Evolutionary conservation across 805 yeast genomes (phyloP), one percentile per base, ranked within the genome.

Genomic region (Metschnikowia hibisci): DNA sequence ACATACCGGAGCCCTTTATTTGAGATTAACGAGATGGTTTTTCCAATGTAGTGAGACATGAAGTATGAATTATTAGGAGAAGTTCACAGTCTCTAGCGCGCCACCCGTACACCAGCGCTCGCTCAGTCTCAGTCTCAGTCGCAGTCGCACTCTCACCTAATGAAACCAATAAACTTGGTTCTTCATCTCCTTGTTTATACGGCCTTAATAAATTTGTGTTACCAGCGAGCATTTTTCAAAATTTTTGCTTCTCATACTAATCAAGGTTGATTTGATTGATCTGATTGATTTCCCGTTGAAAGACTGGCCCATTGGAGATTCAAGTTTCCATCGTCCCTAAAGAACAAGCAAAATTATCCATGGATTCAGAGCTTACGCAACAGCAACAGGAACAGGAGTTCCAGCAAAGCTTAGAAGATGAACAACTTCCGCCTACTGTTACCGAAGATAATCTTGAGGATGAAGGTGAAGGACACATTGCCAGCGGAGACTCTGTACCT

Each of bases 1-100:
- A 88, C 93, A 60, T 91, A 91, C 51, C 96, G 81, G 47, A 86
- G 82, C 30, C 87, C 87, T 55, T 85, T 82, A 59, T 78, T 80
- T 45, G 95, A 83, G 50, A 85, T 77, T 61, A 88, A 73, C 20
- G 93, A 81, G 54, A 89, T 87, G 40, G 91, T 83, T 62, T 87
- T 87, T 8, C 98, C 98, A 53, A 89, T 85, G 64, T 84, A 90
- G 59, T 89, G 89, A 35, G 97, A 84, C 98, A 93, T 93, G 34
- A 13, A 13, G 33, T n/a, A 14, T 14, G 41, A 6, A 12, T 18
- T 23, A 30, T 8, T 20, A 9, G 28, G 8, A 12, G 40, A 23
- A 9, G 22, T 22, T 38, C 23, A 8, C 23, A 20, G 23, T 20
- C 23, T 20, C 23, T 20, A 20, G 23, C 23, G 8, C 34, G 6